Conservation (phyloP, 768 basidiomycete genomes). For the Lentinula raphanica region DNA sequence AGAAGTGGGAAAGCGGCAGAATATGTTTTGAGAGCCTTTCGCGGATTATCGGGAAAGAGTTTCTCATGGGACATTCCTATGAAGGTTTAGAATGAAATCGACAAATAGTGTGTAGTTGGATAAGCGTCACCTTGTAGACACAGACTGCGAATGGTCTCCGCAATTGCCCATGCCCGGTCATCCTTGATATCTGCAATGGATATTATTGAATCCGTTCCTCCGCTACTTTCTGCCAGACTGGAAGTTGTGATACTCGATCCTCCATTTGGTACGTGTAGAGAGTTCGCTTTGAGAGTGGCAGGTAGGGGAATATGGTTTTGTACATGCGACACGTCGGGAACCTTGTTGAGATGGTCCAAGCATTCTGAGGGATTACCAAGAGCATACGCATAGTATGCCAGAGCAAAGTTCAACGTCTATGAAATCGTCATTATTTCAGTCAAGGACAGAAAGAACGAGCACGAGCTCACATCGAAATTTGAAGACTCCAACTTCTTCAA, state of each 20-base stretch:
- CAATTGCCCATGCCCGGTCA: slow-evolving; percentile 66
- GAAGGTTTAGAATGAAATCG: neutral
- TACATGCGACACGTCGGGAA: slow-evolving; percentile 51
- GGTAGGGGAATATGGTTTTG: slow-evolving; percentile 46
- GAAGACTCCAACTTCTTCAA: slow-evolving; percentile 46
- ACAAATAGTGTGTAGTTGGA: neutral
- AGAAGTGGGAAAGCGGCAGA: slow-evolving; percentile 51
- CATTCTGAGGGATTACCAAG: slow-evolving; percentile 62
- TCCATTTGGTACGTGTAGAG: slow-evolving; percentile 30
- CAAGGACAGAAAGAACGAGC: neutral
- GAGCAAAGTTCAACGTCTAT: slow-evolving; percentile 57
- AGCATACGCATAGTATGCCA: slow-evolving; percentile 81
- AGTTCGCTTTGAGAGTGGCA: slow-evolving; percentile 37
- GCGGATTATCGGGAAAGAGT: slow-evolving; percentile 41
- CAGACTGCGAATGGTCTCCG: slow-evolving; percentile 68
- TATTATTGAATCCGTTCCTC: slow-evolving; percentile 28
- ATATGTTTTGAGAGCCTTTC: slow-evolving; percentile 55
- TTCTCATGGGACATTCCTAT: slow-evolving; percentile 76
- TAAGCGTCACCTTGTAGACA: slow-evolving; percentile 66
- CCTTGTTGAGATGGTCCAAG: slow-evolving; percentile 49
- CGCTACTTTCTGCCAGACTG: slow-evolving; percentile 36
- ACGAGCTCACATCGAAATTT: slow-evolving; percentile 53
- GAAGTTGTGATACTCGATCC: slow-evolving; percentile 40
- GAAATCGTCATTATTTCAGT: slow-evolving; percentile 7
- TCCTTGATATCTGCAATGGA: slow-evolving; percentile 55